Conservation (phyloP, 163 green algal species). For the Chloromonas sp. region DNA sequence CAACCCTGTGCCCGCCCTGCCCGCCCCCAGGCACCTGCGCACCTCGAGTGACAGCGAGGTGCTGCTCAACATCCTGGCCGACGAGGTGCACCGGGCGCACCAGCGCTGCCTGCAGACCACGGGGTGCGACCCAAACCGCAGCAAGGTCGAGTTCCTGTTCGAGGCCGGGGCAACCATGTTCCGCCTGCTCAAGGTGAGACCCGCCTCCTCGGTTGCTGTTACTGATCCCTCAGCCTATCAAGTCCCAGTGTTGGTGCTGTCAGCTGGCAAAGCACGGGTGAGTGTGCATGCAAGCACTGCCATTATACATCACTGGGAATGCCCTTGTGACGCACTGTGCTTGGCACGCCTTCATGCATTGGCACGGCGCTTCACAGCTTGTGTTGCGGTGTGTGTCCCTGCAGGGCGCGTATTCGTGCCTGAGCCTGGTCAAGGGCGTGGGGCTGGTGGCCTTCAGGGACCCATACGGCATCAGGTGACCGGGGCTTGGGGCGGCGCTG, state of each 20-base stretch:
- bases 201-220: too few relatives aligned
- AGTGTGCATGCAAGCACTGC: too few relatives aligned
- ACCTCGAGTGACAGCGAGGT: constrained; percentile 89
- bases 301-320: too few relatives aligned
- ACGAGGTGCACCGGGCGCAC: constrained; percentile 92
- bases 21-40: constrained; percentile 62
- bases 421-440: constrained; percentile 83
- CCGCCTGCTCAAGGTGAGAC: constrained; percentile 44
- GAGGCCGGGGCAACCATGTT: constrained; percentile 76
- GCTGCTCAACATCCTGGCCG: constrained; percentile 92
- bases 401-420: constrained; percentile 84
- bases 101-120: constrained; percentile 69
- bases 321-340: constrained; percentile 6
- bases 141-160: constrained; percentile 77
- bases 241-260: too few relatives aligned
- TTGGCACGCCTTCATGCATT: too few relatives aligned
- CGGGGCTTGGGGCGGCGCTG: too few relatives aligned
- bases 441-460: constrained; percentile 92
- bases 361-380: too few relatives aligned
- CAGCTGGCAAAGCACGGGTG: too few relatives aligned
- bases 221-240: too few relatives aligned
- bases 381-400: too few relatives aligned
- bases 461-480: constrained; percentile 83
- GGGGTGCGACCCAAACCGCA: constrained; percentile 62
- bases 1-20: background rate